phyloP scores from a whole-genome alignment of 768 basidiomycete genomes.

The Thelephora aurantiotincta region DNA sequence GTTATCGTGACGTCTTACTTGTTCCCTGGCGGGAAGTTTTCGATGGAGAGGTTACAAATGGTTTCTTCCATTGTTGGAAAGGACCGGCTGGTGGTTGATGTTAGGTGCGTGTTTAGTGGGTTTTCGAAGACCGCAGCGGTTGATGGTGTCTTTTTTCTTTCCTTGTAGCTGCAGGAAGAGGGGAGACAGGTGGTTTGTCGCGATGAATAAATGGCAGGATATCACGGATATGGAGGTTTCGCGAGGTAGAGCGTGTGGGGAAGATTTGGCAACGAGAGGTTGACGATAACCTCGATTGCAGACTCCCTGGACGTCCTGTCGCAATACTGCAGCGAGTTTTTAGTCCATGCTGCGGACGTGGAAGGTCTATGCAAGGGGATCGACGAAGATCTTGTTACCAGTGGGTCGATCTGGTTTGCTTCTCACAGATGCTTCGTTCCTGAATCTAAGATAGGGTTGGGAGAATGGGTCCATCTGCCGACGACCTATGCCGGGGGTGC shows the following conservation, averaged over 20 bases:
- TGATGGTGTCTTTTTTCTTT: constrained; percentile 1
- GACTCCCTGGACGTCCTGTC: constrained; percentile 69
- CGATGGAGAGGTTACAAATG: constrained; percentile 47
- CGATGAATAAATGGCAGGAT: constrained; percentile 98
- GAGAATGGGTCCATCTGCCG: constrained; percentile 83
- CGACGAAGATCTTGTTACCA: constrained; percentile 73
- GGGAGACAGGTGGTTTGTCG: constrained; percentile 75
- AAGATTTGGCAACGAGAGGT: no score
- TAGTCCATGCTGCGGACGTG: constrained; percentile 97
- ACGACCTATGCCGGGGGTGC: constrained; percentile 98
- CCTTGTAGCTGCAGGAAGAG: constrained; percentile 65
- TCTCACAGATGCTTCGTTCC: constrained; percentile 6
- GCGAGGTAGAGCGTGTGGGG: constrained; percentile 38
- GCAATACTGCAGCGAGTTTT: constrained; percentile 78
- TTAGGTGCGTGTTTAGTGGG: constrained; percentile 44
- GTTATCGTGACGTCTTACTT: constrained; percentile 97
- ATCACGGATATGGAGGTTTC: constrained; percentile 90
- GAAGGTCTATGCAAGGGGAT: constrained; percentile 96
- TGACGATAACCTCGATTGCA: constrained; percentile 21
- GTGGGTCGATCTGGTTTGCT: constrained; percentile 25
- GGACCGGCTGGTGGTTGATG: constrained; percentile 85
- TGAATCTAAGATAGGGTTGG: constrained; percentile 41
- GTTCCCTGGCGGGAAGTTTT: constrained; percentile 77
- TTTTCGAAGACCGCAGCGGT: neutral
- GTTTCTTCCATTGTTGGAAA: constrained; percentile 57